These are phyloP conservation scores for Phylloporus rhodoxanthus DNA, from an alignment of 768 basidiomycete species.

Conservation along the genomic window DNA sequence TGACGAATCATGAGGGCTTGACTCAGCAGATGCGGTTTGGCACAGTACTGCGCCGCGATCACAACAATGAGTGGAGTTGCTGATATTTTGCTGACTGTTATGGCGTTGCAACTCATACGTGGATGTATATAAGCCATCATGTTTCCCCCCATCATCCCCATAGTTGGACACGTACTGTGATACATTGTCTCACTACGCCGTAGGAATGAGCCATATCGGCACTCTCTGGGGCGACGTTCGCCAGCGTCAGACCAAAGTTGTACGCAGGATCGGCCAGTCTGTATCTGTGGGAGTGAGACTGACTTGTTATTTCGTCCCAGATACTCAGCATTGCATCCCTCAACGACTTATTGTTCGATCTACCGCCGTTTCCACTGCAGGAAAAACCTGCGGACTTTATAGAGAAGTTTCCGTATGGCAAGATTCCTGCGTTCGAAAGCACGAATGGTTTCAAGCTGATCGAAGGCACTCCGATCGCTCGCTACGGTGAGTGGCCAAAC, in stretches of 20 bases:
- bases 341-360: conserved; percentile 9
- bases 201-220: conserved; percentile 14
- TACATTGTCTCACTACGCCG: not conserved
- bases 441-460: conserved; percentile 14
- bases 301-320: not conserved
- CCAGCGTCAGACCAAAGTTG: conserved; percentile 16
- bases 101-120: not conserved
- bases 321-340: conserved; percentile 9
- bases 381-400: conserved; percentile 13
- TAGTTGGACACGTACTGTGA: not conserved
- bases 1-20: not conserved
- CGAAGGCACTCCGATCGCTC: conserved; percentile 16
- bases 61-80: not conserved
- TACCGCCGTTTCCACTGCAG: not conserved
- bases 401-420: conserved; percentile 14
- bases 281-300: not conserved
- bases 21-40: not conserved
- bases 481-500: conserved; percentile 10
- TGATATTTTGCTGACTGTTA: not conserved
- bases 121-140: not conserved
- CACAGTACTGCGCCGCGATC: no score
- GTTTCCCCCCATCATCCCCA: not conserved
- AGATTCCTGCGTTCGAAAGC: conserved; percentile 17
- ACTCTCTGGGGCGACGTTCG: conserved; percentile 10
- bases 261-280: not conserved